Percentiles rank a stretch among this genome's conserved stretches.
Evolutionary conservation across 164 flowering plant species (phyloP).

Genomic region (Vitis labrusca): DNA sequence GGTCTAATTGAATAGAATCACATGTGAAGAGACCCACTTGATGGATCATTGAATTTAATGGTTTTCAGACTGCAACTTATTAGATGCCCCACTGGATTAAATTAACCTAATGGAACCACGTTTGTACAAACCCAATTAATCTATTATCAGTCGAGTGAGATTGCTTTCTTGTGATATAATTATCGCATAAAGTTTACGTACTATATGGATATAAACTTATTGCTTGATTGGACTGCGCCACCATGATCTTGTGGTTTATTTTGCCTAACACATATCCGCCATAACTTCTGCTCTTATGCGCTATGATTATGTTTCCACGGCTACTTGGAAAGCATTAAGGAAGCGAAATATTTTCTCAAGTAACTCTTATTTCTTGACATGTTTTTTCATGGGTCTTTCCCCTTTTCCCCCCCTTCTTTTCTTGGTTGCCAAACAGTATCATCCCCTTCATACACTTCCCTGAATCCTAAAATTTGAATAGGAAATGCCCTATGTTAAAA

Average conservation of each 20-base stretch:
- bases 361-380: not conserved
- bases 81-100: no score
- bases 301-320: constrained; percentile 9
- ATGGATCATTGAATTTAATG: not conserved
- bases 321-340: not conserved
- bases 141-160: no score
- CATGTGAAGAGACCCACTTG: not conserved
- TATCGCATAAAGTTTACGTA: not conserved
- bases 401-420: no score
- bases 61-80: no score
- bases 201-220: not conserved
- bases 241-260: constrained; percentile 7
- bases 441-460: no score
- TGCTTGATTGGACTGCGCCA: not conserved
- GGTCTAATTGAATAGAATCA: not conserved
- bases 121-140: no score
- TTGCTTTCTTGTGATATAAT: no score
- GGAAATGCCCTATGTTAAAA: no score
- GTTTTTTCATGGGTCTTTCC: no score
- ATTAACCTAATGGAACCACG: no score
- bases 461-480: no score
- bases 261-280: not conserved
- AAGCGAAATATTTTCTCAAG: not conserved
- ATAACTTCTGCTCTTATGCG: constrained; percentile 1
- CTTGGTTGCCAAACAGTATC: no score